Evolutionary conservation across 441 rosid species (phyloP), one percentile per base, ranked within the genome.

Genomic region (Pelargonium citronellum): DNA sequence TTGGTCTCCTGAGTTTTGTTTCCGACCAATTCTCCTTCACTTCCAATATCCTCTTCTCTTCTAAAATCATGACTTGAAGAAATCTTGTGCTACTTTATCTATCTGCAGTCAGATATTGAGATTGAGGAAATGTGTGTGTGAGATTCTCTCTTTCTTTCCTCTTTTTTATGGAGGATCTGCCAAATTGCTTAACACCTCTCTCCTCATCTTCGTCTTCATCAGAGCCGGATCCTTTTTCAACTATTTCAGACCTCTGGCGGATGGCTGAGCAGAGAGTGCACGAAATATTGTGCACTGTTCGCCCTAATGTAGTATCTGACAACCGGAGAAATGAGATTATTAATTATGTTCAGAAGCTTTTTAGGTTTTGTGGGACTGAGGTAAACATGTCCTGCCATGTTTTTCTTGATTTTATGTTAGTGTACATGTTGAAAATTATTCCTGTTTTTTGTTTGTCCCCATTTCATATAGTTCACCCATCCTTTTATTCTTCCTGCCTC

Each of bases 191-290:
- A 74, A 81, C 83, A 64, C 80, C 83, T 71, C 78, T 82, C 11
- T 81, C 91, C 62, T 82, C 83, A 8, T 77, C 86, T 60, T 76
- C 81, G 22, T 75, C 86, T 60, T 76, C 81, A 19, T 75, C 73
- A 70, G 79, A 61, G 69, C 70, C 41, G 13, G 67, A 68, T 57
- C 86, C 83, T 39, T 67, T 83, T 70, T 73, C 84, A 68, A 74
- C 85, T 72, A 86, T 80, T 71, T 58, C 66, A 34, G 92, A 90
- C 70, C 70, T 85, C 55, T 90, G 96, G 96, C 69, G 66, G 66
- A 62, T 86, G 79, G 89, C 93, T 46, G 96, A 92, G 82, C 74
- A 79, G 66, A 91, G 95, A 80, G 83, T 75, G 77, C 81, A 78
- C 69, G 99, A 94, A 82, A 87, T 92, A 67, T 69, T 92, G 44